A percentile compares a stretch with the other conserved stretches of the same genome.
Evolutionary conservation across 768 basidiomycete species (phyloP).

Genomic region (Kwoniella mangroviensis): DNA sequence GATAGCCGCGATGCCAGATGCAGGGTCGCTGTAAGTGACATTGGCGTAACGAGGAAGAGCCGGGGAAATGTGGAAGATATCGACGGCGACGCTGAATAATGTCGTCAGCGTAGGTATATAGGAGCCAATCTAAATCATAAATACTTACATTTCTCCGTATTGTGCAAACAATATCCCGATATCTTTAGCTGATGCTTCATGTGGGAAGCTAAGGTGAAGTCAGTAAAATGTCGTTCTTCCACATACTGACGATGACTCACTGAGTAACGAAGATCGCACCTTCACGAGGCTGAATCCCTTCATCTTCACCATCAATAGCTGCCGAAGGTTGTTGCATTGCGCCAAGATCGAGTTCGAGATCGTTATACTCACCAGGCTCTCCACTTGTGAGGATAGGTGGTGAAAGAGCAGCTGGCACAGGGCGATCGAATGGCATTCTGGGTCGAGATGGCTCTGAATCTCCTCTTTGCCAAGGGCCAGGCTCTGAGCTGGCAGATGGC

Average conservation of each 20-base stretch:
- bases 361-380: neutral
- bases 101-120: slow-evolving; percentile 9
- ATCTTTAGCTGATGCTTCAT: slow-evolving; percentile 49
- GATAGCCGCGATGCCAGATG: slow-evolving; percentile 41
- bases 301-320: slow-evolving; percentile 26
- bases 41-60: slow-evolving; percentile 52
- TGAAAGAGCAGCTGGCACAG: slow-evolving; percentile 28
- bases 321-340: slow-evolving; percentile 7
- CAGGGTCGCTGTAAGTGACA: slow-evolving; percentile 42
- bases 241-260: slow-evolving; percentile 28
- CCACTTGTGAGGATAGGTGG: slow-evolving; percentile 10
- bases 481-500: slow-evolving; percentile 40
- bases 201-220: slow-evolving; percentile 44
- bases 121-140: neutral
- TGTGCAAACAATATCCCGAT: slow-evolving; percentile 55
- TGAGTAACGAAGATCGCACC: slow-evolving; percentile 52
- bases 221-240: too few relatives aligned
- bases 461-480: slow-evolving; percentile 51
- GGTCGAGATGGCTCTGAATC: slow-evolving; percentile 46
- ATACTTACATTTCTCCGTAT: slow-evolving; percentile 53
- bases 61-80: slow-evolving; percentile 55
- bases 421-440: slow-evolving; percentile 36
- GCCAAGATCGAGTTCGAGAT: slow-evolving; percentile 23
- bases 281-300: slow-evolving; percentile 36
- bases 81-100: slow-evolving; percentile 45